Conservation (phyloP, 441 rosid species). For the Euphorbia neoarborescens region DNA sequence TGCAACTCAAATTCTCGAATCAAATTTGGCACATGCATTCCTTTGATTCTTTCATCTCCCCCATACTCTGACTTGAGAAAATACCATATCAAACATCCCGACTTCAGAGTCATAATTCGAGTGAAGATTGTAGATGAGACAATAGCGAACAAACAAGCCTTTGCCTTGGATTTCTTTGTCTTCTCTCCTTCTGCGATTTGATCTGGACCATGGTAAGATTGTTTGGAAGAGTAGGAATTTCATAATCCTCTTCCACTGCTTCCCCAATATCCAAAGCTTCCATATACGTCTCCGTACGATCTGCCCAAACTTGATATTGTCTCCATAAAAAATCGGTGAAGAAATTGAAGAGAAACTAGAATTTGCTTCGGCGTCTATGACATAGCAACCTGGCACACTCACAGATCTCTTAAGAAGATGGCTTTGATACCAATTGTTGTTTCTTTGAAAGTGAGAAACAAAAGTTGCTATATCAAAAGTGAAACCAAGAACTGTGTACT, state of each 20-base stretch:
- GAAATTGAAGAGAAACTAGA: background rate
- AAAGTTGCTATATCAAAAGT: no score
- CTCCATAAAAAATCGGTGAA: background rate
- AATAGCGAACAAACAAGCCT: no score
- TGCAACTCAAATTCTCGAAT: background rate
- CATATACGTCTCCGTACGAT: background rate
- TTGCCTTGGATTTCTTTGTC: conserved; percentile 2
- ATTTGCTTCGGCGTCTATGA: background rate
- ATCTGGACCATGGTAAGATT: background rate
- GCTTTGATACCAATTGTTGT: background rate
- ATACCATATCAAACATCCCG: background rate
- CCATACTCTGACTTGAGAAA: background rate
- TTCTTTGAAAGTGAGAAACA: no score
- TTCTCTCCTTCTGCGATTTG: background rate
- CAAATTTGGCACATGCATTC: background rate
- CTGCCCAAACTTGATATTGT: no score
- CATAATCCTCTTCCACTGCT: background rate
- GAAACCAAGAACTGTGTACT: no score
- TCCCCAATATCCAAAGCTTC: background rate
- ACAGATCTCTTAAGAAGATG: background rate
- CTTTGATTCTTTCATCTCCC: background rate
- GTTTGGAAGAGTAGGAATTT: background rate
- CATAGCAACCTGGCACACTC: no score
- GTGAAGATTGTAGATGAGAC: conserved; percentile 2
- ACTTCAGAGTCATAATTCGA: no score